A percentile compares a stretch with the other conserved stretches of the same genome.
phyloP scores from a whole-genome alignment of 192 early-diverging fungal genomes.

The Coemansia sp. region DNA sequence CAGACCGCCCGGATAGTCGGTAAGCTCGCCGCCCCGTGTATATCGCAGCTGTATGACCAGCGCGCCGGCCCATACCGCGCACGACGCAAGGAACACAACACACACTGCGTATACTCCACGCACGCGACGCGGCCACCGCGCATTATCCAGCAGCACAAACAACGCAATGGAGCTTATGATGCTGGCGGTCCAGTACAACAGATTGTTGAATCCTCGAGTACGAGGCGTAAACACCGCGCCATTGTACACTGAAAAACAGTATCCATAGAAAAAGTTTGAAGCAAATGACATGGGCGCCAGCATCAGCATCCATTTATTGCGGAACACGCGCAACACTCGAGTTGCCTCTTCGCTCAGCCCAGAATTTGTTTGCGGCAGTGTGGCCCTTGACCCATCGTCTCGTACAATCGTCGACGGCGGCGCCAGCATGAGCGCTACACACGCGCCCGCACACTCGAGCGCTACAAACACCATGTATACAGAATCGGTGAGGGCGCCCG shows the following conservation, averaged over 20 bases:
- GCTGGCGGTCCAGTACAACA: constrained; percentile 76
- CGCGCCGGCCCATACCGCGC: constrained; percentile 61
- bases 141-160: constrained; percentile 63
- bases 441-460: constrained; percentile 65
- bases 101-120: constrained; percentile 61
- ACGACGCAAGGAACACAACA: constrained; percentile 40
- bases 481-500: constrained; percentile 57
- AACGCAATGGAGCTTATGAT: constrained; percentile 68
- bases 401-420: constrained; percentile 63
- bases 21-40: constrained; percentile 17
- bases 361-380: constrained; percentile 58
- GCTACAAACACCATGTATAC: constrained; percentile 75
- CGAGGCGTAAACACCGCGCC: constrained; percentile 68
- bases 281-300: constrained; percentile 71
- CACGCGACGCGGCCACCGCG: constrained; percentile 55
- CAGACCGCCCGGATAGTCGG: constrained; percentile 14
- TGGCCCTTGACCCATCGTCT: constrained; percentile 67
- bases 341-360: constrained; percentile 56
- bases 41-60: constrained; percentile 61
- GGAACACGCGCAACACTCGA: constrained; percentile 61
- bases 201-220: constrained; percentile 72
- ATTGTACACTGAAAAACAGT: constrained; percentile 63
- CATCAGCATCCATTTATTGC: constrained; percentile 67
- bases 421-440: constrained; percentile 59
- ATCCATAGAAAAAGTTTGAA: constrained; percentile 79